Base-by-base conservation (phyloP, 1,284 basidiomycete species). In the Ustanciosporium gigantosporum region DNA sequence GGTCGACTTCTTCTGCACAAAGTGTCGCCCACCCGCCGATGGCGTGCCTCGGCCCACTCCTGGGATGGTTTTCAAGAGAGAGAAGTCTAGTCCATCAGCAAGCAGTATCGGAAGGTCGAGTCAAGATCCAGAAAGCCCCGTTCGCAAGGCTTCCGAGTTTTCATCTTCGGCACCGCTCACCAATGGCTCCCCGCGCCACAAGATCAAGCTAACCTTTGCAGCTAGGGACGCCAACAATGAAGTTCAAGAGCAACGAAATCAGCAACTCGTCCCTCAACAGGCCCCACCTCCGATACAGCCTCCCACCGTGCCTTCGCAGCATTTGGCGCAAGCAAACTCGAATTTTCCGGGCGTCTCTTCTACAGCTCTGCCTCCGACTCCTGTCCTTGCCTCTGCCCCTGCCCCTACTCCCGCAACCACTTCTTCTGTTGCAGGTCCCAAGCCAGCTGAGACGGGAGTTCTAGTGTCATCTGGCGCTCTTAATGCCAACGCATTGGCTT, bases 1-100 rank as follows among this genome's bases (percentile, higher is more conserved):
- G 4, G 56, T 49, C 20, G 69, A 71, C 49, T 74, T 74, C 38
- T 60, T 45, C 34, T 74, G 73, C 45, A 49, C 57, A 17, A 58
- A 55, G 24, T 74, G 71, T 37, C 47, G 47, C 17, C 61, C 67
- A 7, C 68, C 68, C 9, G 16, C 46, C 2, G 31, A 46, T 8
- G 64, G 50, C 34, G 37, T 50, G 17, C 64, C 64, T 1, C 27
- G 41, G 5, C 64, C 67, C 14, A 35, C 43, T 13, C 55, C 46
- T 13, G 53, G 55, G 23, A 51, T 50, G 39, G 43, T 48, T 0
- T 41, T 47, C 31, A 39, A 38, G n/a, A 37, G 46, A 16, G 31
- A 36, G 31, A 55, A 57, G 41, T 16, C 52, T 6, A 56, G 53
- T 34, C 58, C 53, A n/a, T 44, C 43, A 31, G 31, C 39, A 49